Evolutionary conservation across 176 grass and related monocot species (phyloP).

Genomic region (Eleusine coracana): DNA sequence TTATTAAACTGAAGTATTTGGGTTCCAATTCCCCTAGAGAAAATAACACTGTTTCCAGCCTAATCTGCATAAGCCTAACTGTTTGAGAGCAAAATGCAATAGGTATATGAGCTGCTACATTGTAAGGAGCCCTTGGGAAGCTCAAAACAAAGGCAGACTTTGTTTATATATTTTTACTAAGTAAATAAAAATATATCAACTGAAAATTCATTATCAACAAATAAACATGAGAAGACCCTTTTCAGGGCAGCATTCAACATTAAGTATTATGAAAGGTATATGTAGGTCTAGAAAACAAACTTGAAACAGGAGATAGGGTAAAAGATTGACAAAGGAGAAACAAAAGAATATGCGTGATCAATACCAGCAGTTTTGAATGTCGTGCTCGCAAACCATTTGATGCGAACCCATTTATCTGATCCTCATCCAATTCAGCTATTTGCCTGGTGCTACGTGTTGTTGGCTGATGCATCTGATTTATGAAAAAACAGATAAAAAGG

Average conservation of each 20-base stretch:
- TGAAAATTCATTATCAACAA: background rate
- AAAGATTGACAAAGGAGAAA: conserved; percentile 13
- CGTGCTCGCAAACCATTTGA: conserved; percentile 47
- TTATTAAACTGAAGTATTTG: conserved; percentile 8
- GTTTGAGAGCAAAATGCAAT: conserved; percentile 10
- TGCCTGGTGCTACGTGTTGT: conserved; percentile 29
- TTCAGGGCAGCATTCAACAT: background rate
- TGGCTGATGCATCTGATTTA: conserved; percentile 48
- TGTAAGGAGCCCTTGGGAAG: background rate
- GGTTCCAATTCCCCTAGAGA: conserved; percentile 23
- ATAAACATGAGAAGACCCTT: conserved; percentile 1
- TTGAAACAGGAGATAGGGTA: conserved; percentile 14
- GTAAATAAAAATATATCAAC: background rate
- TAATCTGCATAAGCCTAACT: background rate
- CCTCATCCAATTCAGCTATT: conserved; percentile 46
- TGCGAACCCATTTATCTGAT: conserved; percentile 56
- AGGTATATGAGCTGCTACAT: background rate
- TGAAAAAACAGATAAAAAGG: conserved; percentile 3
- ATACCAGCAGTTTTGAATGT: conserved; percentile 67
- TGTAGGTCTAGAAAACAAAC: background rate
- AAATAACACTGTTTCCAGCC: conserved; percentile 13
- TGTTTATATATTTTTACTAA: conserved; percentile 8
- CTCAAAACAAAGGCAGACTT: background rate
- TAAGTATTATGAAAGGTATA: conserved; percentile 5
- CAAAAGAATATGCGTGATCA: conserved; percentile 5